A percentile compares a stretch with the other conserved stretches of the same genome.
phyloP scores from a whole-genome alignment of 164 flowering plant species.

The Macadamia integrifolia region DNA sequence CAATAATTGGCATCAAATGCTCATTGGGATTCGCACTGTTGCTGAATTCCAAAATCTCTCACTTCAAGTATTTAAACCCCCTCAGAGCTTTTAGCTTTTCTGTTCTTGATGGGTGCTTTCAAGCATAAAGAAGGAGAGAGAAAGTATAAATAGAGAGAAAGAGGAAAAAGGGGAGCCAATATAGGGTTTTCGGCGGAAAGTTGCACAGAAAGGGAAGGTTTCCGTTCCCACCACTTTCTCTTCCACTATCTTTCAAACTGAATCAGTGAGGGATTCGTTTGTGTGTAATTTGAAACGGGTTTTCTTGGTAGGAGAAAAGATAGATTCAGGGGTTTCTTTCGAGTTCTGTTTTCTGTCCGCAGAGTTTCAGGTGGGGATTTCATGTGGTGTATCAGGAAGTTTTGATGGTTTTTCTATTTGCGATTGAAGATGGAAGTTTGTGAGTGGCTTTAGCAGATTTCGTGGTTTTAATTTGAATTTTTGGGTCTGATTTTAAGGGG shows the following conservation, averaged over 20 bases:
- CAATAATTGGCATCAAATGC: slow-evolving; percentile 74
- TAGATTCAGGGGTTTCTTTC: no score
- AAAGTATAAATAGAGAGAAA: slow-evolving; percentile 4
- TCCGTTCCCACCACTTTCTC: not conserved
- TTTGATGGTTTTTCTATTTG: no score
- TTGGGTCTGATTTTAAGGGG: no score
- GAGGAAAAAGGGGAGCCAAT: slow-evolving; percentile 17
- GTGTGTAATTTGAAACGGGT: no score
- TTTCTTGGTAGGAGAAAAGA: no score
- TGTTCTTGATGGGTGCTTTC: not conserved
- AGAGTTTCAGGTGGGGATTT: no score
- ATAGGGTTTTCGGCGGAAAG: slow-evolving; percentile 27
- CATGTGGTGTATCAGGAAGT: no score
- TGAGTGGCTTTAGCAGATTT: no score
- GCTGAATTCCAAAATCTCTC: slow-evolving; percentile 49
- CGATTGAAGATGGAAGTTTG: no score
- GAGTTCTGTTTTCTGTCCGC: no score
- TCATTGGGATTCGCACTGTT: slow-evolving; percentile 64
- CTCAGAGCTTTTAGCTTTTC: not conserved
- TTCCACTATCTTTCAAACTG: slow-evolving; percentile 2
- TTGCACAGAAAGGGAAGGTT: slow-evolving; percentile 19
- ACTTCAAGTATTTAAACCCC: slow-evolving; percentile 2
- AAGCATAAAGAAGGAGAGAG: slow-evolving; percentile 3
- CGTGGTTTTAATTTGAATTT: no score
- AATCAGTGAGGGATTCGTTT: not conserved